Base-by-base conservation (phyloP, 2,329 filamentous ascomycete genomes). In the Acrocalymma vagum region DNA sequence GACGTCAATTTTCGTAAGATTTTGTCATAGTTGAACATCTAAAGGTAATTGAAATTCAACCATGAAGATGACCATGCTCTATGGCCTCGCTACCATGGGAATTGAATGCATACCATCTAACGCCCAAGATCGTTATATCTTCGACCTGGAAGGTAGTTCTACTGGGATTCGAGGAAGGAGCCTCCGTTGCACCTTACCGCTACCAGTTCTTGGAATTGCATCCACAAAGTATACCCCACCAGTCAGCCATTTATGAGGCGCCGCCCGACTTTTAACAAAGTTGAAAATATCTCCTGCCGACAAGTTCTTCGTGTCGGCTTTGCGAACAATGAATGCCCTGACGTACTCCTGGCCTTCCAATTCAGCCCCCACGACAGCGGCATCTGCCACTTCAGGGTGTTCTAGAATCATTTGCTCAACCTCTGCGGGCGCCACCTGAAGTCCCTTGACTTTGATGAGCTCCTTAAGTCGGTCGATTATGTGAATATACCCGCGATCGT, bases 391-490 rank as follows among this genome's bases (percentile, higher is more conserved):
- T 4, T 46, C 30, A 2, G 53, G 55, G 41, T 67, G 62, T 11
- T 42, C 36, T 11, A 63, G 48, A 2, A 67, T 37, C 10, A 62
- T 48, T 2, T 38, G 47, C 42, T 68, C 64, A 9, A 67, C 38
- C 38, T 68, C 63, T 4, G 60, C 49, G 1, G 61, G 63, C 10
- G 62, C 56, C 9, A 65, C 62, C 36, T 68, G 65, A 15, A 65
- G 63, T 6, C 79, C 80, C 51, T 79, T 81, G 25, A 82, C 79
- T 58, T 83, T 83, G 63, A 82, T 83, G 40, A 83, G 69, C 58
- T 83, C 60, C 47, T 65, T 65, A 38, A 58, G 55, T 16, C 62
- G 50, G 43, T 64, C 62, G 5, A 62, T 53, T 25, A 65, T 56
- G 39, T 45, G 62, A 24, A 50, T 49, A 42, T 33, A 53, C 2